phyloP scores from a whole-genome alignment of 768 basidiomycete genomes.

The Termitomyces bulborhizus region DNA sequence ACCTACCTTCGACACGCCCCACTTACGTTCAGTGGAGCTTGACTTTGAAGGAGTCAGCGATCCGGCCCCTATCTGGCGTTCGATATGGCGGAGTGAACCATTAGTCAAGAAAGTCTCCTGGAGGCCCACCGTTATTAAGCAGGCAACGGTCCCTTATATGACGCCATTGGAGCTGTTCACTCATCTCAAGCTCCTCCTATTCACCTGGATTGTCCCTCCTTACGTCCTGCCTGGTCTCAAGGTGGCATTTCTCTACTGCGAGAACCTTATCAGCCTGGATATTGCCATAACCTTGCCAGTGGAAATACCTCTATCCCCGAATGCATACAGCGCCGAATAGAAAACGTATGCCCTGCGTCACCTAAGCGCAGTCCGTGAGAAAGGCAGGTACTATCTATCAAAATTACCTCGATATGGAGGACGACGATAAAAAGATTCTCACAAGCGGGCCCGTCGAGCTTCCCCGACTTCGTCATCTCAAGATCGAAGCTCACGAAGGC shows the following conservation, averaged over 20 bases:
- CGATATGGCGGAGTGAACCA: not conserved
- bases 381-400: not conserved
- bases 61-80: not conserved
- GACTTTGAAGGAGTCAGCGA: not conserved
- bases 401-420: not conserved
- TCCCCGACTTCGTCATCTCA: constrained; percentile 5
- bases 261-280: constrained; percentile 2
- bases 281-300: not conserved
- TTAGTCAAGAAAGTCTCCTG: not conserved
- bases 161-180: constrained; percentile 3
- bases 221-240: not conserved
- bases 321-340: not conserved
- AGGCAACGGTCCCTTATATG: not conserved
- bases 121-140: not conserved
- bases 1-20: not conserved
- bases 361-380: not conserved
- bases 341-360: not conserved
- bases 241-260: not conserved
- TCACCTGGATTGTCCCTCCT: not conserved
- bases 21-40: not conserved
- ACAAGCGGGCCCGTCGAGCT: not conserved
- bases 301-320: too few species aligned
- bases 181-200: constrained; percentile 1
- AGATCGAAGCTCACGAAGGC: constrained; percentile 2
- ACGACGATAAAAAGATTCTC: not conserved